Conservation (phyloP, 805 yeast genomes). For the Monosporozyma servazzii region DNA sequence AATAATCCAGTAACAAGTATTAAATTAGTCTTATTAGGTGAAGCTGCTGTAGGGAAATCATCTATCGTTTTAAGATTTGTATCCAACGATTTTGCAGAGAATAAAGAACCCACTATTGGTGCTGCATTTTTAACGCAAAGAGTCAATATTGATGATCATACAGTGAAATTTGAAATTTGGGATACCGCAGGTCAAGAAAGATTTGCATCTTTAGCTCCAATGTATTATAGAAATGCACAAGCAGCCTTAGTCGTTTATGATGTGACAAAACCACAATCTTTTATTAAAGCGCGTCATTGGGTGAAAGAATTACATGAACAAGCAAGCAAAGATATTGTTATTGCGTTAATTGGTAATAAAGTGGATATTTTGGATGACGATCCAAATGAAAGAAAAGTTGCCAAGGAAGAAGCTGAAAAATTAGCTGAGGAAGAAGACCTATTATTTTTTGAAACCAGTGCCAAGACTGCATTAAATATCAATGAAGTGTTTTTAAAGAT, state of each 20-base stretch:
- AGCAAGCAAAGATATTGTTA: slow-evolving; percentile 83
- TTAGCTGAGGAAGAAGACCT: slow-evolving; percentile 88
- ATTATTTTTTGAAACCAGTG: slow-evolving; percentile 88
- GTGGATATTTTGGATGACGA: slow-evolving; percentile 59
- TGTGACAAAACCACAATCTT: slow-evolving; percentile 88
- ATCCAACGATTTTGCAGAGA: slow-evolving; percentile 90
- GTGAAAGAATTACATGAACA: slow-evolving; percentile 92
- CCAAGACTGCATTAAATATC: slow-evolving; percentile 82
- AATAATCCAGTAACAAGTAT: slow-evolving; percentile 37
- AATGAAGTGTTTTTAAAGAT: slow-evolving; percentile 86
- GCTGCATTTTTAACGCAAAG: slow-evolving; percentile 95
- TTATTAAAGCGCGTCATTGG: slow-evolving; percentile 96
- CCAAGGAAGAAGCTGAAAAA: slow-evolving; percentile 74
- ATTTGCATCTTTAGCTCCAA: slow-evolving; percentile 91
- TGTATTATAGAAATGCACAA: slow-evolving; percentile 96
- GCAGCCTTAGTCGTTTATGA: slow-evolving; percentile 95
- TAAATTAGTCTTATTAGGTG: slow-evolving; percentile 86
- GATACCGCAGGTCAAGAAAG: slow-evolving; percentile 98
- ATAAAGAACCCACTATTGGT: slow-evolving; percentile 96
- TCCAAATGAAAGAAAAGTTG: slow-evolving; percentile 51
- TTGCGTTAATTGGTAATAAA: slow-evolving; percentile 92
- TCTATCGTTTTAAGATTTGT: slow-evolving; percentile 88
- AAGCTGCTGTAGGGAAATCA: slow-evolving; percentile 96
- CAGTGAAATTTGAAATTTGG: slow-evolving; percentile 90
- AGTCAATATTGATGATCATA: slow-evolving; percentile 75